Conservation (phyloP, 2,329 filamentous ascomycete genomes). For the Trichothecium roseum region DNA sequence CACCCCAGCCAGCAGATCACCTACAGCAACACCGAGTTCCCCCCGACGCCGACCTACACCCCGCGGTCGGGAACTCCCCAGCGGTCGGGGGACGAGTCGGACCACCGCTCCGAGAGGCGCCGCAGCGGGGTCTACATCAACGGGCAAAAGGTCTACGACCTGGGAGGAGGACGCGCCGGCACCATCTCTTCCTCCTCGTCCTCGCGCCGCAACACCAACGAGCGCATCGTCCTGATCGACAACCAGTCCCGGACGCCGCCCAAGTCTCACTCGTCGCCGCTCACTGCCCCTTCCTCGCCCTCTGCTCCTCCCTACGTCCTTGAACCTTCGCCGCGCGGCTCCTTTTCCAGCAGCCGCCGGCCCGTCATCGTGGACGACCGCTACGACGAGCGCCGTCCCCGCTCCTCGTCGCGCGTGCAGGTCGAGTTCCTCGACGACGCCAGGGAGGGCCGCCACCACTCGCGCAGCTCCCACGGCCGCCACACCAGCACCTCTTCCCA, state of each 20-base stretch:
- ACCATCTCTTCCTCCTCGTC: conserved; percentile 1
- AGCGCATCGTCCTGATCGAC: conserved; percentile 34
- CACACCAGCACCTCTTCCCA: conserved; percentile 24
- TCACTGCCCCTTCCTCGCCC: conserved; percentile 30
- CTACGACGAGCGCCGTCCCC: conserved; percentile 4
- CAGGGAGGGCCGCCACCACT: conserved; percentile 6
- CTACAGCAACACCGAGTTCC: conserved; percentile 25
- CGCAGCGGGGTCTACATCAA: conserved; percentile 23
- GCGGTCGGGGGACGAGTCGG: conserved; percentile 26
- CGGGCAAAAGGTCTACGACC: conserved; percentile 23
- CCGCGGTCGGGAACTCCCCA: conserved; percentile 18
- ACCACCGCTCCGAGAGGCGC: conserved; percentile 21
- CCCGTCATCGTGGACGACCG: conserved; percentile 29
- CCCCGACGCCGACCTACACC: conserved; percentile 28
- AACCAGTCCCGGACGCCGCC: conserved; percentile 35
- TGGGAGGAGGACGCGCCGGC: conserved; percentile 15
- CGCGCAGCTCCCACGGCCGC: conserved; percentile 19
- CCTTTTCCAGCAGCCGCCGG: conserved; percentile 14
- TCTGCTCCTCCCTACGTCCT: conserved; percentile 14
- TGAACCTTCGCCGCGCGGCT: conserved; percentile 10
- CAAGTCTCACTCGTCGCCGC: conserved; percentile 25
- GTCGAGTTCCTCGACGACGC: conserved; percentile 21
- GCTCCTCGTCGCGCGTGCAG: conserved; percentile 1
- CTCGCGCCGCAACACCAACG: conserved; percentile 19
- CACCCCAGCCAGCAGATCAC: conserved; percentile 27